Base-by-base conservation (phyloP, 1,139 yeast species). In the Hyphopichia pseudoburtonii region DNA sequence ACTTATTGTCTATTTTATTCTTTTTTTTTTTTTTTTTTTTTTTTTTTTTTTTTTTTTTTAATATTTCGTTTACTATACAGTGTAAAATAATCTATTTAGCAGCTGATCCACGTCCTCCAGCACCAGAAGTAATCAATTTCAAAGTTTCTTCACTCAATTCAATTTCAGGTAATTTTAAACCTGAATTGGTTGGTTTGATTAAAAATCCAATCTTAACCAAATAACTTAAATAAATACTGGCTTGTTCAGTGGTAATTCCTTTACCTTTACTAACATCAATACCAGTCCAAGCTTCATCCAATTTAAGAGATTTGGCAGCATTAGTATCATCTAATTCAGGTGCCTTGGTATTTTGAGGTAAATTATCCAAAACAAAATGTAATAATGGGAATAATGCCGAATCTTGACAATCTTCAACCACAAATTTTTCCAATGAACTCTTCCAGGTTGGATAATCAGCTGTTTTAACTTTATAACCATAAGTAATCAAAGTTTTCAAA, bases 241-340 rank as follows among this genome's bases (percentile, higher is more conserved):
- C 69, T 48, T 80, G 83, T 22, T 72, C 69, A 19, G 62, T 57
- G 38, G 80, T 80, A 11, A 89, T 85, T 32, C 97, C 97, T 42
- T 66, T 72, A 11, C 96, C 97, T 0, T 61, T 58, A 35, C 87
- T 75, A 24, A 61, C 66, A 50, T 87, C 95, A 33, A 62, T 73
- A 4, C 86, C 87, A 4, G 88, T 76, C 79, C 81, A 77, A 22
- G 55, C 54, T 4, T 70, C 64, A 55, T 90, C 96, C 22, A 60
- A 64, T 41, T 63, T 66, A 55, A 92, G 77, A 0, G 94, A 76
- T 19, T 59, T 59, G 12, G 72, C 74, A 0, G 98, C 86, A 56
- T 92, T 90, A 4, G 75, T 41, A 51, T 92, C 98, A 56, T 89
- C 96, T 50, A 92, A 74, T 60, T 90, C 97, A 3, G 98, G 97